phyloP scores from a whole-genome alignment of 2,329 filamentous ascomycete species.

The Colletotrichum tanaceti region DNA sequence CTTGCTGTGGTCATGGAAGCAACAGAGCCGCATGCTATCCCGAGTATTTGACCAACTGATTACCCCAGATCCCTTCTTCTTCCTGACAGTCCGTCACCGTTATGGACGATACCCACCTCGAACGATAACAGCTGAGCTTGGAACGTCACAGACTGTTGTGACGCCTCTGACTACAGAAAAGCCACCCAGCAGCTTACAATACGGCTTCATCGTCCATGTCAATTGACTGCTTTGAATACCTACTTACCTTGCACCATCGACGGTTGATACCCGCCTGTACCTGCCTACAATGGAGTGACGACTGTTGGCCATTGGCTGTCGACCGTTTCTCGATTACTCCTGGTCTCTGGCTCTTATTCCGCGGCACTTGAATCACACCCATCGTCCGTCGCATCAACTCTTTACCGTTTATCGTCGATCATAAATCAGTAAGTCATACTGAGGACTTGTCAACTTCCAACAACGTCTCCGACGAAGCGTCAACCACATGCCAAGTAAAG shows the following conservation, averaged over 20 bases:
- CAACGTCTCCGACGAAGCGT: not conserved
- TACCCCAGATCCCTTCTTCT: not conserved
- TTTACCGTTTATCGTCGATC: not conserved
- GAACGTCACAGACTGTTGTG: not conserved
- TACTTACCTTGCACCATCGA: not conserved
- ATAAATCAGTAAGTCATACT: too few relatives aligned
- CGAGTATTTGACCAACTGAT: not conserved
- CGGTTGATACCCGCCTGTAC: not conserved
- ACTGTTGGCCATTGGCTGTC: not conserved
- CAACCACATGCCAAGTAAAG: not conserved
- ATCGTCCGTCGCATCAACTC: not conserved
- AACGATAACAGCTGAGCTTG: not conserved
- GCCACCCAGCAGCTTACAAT: too few relatives aligned
- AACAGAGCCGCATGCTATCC: slow-evolving; percentile 1
- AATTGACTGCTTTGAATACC: too few relatives aligned
- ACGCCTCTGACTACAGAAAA: not conserved
- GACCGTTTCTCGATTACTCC: not conserved
- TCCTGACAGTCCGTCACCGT: too few relatives aligned
- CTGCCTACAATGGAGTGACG: not conserved
- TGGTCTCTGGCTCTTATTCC: not conserved
- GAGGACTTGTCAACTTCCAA: not conserved
- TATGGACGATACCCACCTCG: not conserved
- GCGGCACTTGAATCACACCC: not conserved
- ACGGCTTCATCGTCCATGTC: not conserved
- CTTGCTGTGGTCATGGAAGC: not conserved